Percentiles rank a stretch among this genome's conserved stretches.
Evolutionary conservation across 2,329 filamentous ascomycete genomes (phyloP).

Genomic region (Xylariaceae sp.): DNA sequence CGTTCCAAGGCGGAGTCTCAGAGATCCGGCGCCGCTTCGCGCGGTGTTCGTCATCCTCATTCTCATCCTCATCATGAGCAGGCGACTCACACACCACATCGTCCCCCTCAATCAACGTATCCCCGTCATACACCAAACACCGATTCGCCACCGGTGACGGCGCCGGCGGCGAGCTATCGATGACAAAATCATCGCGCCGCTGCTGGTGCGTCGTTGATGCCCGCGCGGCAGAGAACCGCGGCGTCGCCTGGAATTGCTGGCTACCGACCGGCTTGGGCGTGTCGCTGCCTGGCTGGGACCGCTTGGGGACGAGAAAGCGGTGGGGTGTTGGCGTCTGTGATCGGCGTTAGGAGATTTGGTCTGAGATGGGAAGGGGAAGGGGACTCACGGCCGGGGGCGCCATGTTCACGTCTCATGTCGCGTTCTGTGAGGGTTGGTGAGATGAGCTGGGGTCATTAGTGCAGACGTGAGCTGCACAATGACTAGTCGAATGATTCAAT

Average conservation of each 20-base stretch:
- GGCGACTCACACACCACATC: slow-evolving; percentile 25
- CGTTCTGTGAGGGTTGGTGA: background rate
- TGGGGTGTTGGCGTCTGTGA: slow-evolving; percentile 28
- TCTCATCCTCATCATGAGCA: slow-evolving; percentile 7
- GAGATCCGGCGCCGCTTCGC: slow-evolving; percentile 37
- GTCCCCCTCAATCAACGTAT: slow-evolving; percentile 8
- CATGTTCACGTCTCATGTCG: slow-evolving; percentile 18
- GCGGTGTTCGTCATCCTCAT: slow-evolving; percentile 11
- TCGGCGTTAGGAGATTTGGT: too few relatives aligned
- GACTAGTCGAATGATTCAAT: background rate
- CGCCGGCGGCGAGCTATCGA: slow-evolving; percentile 29
- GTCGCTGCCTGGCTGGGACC: slow-evolving; percentile 25
- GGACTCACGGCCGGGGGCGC: slow-evolving; percentile 26
- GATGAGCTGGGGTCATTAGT: slow-evolving; percentile 13
- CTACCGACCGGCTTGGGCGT: slow-evolving; percentile 26
- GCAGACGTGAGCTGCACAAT: slow-evolving; percentile 2
- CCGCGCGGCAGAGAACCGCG: slow-evolving; percentile 25
- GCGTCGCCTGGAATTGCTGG: slow-evolving; percentile 33
- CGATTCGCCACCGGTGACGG: background rate
- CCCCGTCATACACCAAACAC: slow-evolving; percentile 1
- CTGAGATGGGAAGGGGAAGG: too few relatives aligned
- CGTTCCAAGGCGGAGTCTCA: slow-evolving; percentile 25
- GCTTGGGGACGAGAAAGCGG: slow-evolving; percentile 31
- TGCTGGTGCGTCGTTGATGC: too few relatives aligned
- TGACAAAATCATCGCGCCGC: slow-evolving; percentile 16